These are phyloP conservation scores for Trichoderma lentiforme DNA, from an alignment of 2,329 filamentous ascomycete species.

Conservation along the genomic window DNA sequence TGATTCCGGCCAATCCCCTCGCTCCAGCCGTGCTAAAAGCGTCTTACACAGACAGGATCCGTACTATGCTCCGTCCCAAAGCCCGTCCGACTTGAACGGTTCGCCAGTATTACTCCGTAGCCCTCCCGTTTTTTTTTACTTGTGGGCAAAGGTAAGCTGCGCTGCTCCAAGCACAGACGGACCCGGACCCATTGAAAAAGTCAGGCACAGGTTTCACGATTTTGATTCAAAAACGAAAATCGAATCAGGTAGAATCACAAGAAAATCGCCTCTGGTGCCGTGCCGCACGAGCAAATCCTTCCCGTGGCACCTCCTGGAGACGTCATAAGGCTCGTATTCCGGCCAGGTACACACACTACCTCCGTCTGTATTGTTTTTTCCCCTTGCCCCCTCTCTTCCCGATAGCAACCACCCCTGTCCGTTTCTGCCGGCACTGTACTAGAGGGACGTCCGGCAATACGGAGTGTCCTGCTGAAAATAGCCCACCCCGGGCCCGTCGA, in stretches of 20 bases:
- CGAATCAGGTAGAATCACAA: neutral
- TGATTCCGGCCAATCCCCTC: slow-evolving; percentile 3
- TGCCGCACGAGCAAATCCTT: neutral
- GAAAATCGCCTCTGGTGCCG: neutral
- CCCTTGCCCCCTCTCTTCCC: neutral
- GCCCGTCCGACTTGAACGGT: neutral
- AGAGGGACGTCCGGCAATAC: slow-evolving; percentile 3
- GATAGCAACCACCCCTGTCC: neutral
- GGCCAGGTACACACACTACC: neutral
- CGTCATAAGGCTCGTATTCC: slow-evolving; percentile 17
- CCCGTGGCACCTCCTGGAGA: neutral
- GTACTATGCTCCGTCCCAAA: neutral
- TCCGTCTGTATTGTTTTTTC: neutral
- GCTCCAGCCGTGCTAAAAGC: neutral
- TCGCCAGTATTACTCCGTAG: neutral
- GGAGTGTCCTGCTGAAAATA: slow-evolving; percentile 9
- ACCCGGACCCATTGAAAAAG: neutral
- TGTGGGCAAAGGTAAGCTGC: neutral
- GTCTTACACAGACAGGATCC: slow-evolving; percentile 6
- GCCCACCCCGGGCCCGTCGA: neutral
- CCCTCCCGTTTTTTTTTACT: neutral
- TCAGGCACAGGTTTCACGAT: slow-evolving; percentile 1
- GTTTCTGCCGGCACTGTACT: slow-evolving; percentile 5
- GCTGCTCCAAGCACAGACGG: neutral
- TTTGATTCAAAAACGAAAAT: neutral